Base-by-base conservation (phyloP, 1,284 basidiomycete genomes). In the Rhizoctonia solani region DNA sequence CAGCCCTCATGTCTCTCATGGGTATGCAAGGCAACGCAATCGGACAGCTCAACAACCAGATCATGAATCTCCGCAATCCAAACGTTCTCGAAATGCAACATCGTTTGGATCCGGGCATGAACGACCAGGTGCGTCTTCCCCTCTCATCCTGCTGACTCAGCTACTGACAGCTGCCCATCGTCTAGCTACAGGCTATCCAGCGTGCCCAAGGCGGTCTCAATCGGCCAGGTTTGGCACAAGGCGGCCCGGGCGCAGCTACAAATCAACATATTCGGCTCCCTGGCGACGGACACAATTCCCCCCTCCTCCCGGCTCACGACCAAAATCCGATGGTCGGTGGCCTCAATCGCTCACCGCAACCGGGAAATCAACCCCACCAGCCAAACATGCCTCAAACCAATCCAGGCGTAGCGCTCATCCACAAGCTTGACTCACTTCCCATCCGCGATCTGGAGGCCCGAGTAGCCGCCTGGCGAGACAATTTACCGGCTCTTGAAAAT, bases 1-100 rank as follows among this genome's bases (percentile, higher is more conserved):
- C 58, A n/a, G 58, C 46, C 27, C 58, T 61, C 29, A 34, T 61
- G 46, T 61, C 58, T 47, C 44, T 61, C 42, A 61, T 61, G n/a
- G n/a, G n/a, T n/a, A n/a, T n/a, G n/a, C n/a, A n/a, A 19, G 32
- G 32, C 14, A 30, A 49, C 32, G 21, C 21, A 27, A 49, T 50
- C 37, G 13, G 6, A 13, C 58, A 61, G 46, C 16, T 1, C 30
- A 50, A 39, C 46, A 50, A 49, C 46, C 44, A 61, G 30, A 30
- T 61, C 30, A 23, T 61, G n/a, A 30, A 46, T 19, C 46, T 61
- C 32, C 58, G 58, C 47, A 61, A 50, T 19, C 54, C 54, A 8
- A 61, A 61, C 30, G 37, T 55, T 21, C 34, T 55, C 30, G 54
- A 52, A 5, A 5, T 30, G 9, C 21, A 52, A 4, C 4, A 55